Evolutionary conservation across 2,329 filamentous ascomycete species (phyloP).

Genomic region (Ophiobolus disseminans): DNA sequence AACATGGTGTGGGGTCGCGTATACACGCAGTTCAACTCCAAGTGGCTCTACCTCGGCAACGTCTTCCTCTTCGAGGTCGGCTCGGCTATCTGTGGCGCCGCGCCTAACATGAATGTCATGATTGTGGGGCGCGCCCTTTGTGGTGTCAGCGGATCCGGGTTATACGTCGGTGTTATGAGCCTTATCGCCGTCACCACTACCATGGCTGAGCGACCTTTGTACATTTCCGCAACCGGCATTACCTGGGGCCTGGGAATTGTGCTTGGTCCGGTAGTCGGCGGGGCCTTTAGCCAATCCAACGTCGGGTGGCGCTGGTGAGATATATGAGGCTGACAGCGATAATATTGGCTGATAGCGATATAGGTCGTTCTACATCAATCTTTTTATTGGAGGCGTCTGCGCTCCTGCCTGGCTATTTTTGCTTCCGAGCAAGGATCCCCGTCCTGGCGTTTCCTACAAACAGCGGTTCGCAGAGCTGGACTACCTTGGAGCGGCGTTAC

Average conservation of each 20-base stretch:
- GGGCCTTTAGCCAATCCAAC: constrained; percentile 29
- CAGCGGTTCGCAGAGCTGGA: too few relatives aligned
- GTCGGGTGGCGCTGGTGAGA: background rate
- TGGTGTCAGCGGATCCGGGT: constrained; percentile 55
- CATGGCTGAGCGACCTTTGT: constrained; percentile 38
- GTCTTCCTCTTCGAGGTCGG: constrained; percentile 37
- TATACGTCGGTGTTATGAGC: constrained; percentile 44
- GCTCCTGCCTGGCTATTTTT: constrained; percentile 40
- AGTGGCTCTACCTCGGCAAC: constrained; percentile 43
- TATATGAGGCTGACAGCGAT: background rate
- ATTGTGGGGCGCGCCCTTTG: constrained; percentile 55
- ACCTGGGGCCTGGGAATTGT: constrained; percentile 54
- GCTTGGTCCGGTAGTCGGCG: constrained; percentile 44
- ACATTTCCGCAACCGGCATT: constrained; percentile 40
- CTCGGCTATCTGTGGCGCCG: constrained; percentile 43
- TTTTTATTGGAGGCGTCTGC: constrained; percentile 55
- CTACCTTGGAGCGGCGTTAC: too few relatives aligned
- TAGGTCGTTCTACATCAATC: constrained; percentile 62
- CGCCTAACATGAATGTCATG: constrained; percentile 37
- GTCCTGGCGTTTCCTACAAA: too few relatives aligned
- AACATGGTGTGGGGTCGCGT: constrained; percentile 39
- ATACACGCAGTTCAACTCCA: constrained; percentile 55
- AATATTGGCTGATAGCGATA: background rate
- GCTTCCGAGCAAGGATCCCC: constrained; percentile 13
- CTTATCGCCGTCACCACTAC: constrained; percentile 38